Conservation (phyloP, 2,329 filamentous ascomycete species). For the Pyricularia pennisetigena region DNA sequence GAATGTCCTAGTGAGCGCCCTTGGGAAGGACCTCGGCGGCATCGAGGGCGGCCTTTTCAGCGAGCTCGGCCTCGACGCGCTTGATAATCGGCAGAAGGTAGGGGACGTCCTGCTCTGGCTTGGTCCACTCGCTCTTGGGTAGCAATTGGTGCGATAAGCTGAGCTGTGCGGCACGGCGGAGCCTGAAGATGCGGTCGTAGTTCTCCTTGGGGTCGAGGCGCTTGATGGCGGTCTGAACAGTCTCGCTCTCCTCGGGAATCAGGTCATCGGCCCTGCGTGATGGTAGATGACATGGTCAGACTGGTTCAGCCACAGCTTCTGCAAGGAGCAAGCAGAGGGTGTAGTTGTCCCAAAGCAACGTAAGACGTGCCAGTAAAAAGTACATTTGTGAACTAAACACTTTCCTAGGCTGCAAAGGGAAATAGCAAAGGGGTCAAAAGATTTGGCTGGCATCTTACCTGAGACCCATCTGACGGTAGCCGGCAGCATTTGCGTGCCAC, state of each 20-base stretch:
- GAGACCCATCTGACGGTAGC: slow-evolving; percentile 12
- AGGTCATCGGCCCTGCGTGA: slow-evolving; percentile 76
- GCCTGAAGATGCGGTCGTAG: slow-evolving; percentile 95
- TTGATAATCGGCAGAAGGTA: slow-evolving; percentile 45
- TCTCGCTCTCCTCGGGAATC: slow-evolving; percentile 84
- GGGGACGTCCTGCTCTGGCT: slow-evolving; percentile 43
- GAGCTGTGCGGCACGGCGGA: slow-evolving; percentile 86
- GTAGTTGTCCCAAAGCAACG: background rate
- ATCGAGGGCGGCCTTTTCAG: slow-evolving; percentile 43
- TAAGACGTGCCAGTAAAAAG: background rate
- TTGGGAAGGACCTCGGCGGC: slow-evolving; percentile 34
- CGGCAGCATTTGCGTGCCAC: slow-evolving; percentile 84
- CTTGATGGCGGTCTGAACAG: slow-evolving; percentile 78
- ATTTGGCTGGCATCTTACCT: background rate
- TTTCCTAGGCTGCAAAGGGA: too few species aligned
- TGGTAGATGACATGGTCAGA: background rate
- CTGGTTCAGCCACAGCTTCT: background rate
- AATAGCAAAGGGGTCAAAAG: background rate
- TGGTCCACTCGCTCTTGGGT: slow-evolving; percentile 52
- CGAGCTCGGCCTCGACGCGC: slow-evolving; percentile 34
- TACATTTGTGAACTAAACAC: background rate
- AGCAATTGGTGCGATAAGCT: slow-evolving; percentile 55
- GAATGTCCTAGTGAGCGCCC: slow-evolving; percentile 26
- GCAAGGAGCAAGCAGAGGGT: background rate
- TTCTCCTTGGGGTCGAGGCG: slow-evolving; percentile 81